Base-by-base conservation (phyloP, 106 monocot species). In the Apostasia ramifera region DNA sequence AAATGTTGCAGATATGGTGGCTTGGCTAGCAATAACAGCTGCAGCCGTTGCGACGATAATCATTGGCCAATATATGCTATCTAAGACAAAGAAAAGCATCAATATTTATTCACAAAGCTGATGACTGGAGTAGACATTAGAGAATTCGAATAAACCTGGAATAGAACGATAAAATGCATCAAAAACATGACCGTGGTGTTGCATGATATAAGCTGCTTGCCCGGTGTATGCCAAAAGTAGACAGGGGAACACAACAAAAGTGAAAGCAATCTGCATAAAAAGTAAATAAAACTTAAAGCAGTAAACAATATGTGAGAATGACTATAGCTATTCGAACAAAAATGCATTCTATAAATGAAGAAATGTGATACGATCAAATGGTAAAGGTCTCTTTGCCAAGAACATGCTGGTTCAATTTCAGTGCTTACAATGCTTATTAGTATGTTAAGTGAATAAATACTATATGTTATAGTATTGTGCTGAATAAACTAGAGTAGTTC, bases 1-100 rank as follows among this genome's bases (percentile, higher is more conserved):
- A 81, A 84, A 97, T 46, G 95, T 86, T 57, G 91, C 95, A 60
- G 92, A 92, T 71, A 97, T 89, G 13, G 89, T 86, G 52, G 95
- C 95, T 70, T 97, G 95, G 64, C 95, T 97, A 10, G 89, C 95
- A 64, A 95, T 60, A 15, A 88, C 71, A 53, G 95, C 91, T 13
- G 91, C 91, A 48, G 74, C 71, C 43, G 95, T 88, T 62, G 95
- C 84, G 67, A 97, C 14, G 5, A 92, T 63, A 79, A 97, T 80
- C 72, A 85, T 73, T 41, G 82, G 95, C 95, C 95, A 97, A 70
- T 86, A 92, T 75, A 89, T 70, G 38, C 51, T 40, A 38, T 83
- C 95, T 95, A 54, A 43, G 77, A 55, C 3, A 55, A 67, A 53
- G 55, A 67, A 74, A 13, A 54, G 12, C 42, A 51, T 63, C 38